Evolutionary conservation across 2,329 filamentous ascomycete species (phyloP), one percentile per base, ranked within the genome.

Genomic region (Tolypocladium sp.): DNA sequence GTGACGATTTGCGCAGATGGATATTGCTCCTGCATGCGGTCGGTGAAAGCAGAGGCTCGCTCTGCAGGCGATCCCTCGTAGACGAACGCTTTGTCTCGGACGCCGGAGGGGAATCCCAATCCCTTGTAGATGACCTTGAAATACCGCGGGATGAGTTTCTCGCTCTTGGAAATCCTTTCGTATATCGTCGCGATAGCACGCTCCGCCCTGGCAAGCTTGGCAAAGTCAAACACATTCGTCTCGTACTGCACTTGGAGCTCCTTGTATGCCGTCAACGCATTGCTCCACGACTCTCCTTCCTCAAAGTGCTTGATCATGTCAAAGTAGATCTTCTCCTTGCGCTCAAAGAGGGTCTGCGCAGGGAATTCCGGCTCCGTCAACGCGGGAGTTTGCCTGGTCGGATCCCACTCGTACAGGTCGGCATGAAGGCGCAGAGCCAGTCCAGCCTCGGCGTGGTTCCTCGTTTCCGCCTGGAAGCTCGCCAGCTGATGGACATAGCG

Each of bases 271-370:
- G 86, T 82, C 49, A 99, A 77, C 1, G 92, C 93, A 71, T 90
- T 90, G 67, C 90, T 89, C 93, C 93, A 97, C 0, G 91, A 91
- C 70, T 91, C 88, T n/a, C 92, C 92, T 61, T 95, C 91, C 69
- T 97, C 93, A 64, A 94, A 97, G 70, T 93, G 82, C 72, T 92
- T 92, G 71, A 97, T 96, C 82, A 97, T 96, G 65, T 92, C 85
- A 68, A 97, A 95, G 74, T 95, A 97, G 56, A 97, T 82, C 42
- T 86, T 82, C 73, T 97, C 94, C 71, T 96, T 96, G 44, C 93
- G 87, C 67, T 97, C 93, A 67, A 97, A 97, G 1, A 90, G 85
- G 0, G 88, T 88, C 71, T 97, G 93, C 12, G 87, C 82, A 0
- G 91, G 90, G 70, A 95, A 89, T n/a, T 80, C 76, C 0, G 92